These are phyloP conservation scores for Hydnum rufescens DNA, from an alignment of 768 basidiomycete genomes.

Conservation along the genomic window DNA sequence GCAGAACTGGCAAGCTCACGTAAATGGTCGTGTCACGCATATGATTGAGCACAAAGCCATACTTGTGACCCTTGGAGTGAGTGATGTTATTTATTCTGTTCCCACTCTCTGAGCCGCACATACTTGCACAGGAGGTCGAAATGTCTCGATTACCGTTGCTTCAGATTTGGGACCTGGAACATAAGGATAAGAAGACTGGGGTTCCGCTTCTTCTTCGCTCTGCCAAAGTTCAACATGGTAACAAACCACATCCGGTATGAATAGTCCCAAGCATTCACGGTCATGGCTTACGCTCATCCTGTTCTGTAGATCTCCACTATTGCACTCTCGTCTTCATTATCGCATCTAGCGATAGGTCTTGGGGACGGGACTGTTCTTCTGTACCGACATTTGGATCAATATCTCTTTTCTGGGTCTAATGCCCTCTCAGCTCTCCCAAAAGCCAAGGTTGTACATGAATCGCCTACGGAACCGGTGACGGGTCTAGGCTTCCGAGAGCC, in stretches of 20 bases:
- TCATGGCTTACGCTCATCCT: too few species aligned
- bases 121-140: slow-evolving; percentile 47
- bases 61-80: slow-evolving; percentile 74
- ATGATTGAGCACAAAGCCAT: slow-evolving; percentile 67
- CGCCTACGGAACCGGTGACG: slow-evolving; percentile 73
- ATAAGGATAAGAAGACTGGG: slow-evolving; percentile 15
- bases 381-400: slow-evolving; percentile 82
- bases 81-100: slow-evolving; percentile 13
- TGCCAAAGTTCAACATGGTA: slow-evolving; percentile 18
- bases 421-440: slow-evolving; percentile 69
- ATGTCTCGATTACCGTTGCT: slow-evolving; percentile 42
- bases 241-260: slow-evolving; percentile 18
- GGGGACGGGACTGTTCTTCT: slow-evolving; percentile 86
- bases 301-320: slow-evolving; percentile 47
- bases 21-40: slow-evolving; percentile 64
- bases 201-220: slow-evolving; percentile 16
- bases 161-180: slow-evolving; percentile 25
- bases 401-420: slow-evolving; percentile 42
- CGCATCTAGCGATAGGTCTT: slow-evolving; percentile 82
- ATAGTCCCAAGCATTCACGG: background rate
- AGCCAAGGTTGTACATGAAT: slow-evolving; percentile 65
- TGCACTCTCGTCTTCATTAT: slow-evolving; percentile 54
- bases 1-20: slow-evolving; percentile 63
- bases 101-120: background rate
- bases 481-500: slow-evolving; percentile 76